Evolutionary conservation across 2,329 filamentous ascomycete species (phyloP).

Genomic region (Nigrograna mackinnonii): DNA sequence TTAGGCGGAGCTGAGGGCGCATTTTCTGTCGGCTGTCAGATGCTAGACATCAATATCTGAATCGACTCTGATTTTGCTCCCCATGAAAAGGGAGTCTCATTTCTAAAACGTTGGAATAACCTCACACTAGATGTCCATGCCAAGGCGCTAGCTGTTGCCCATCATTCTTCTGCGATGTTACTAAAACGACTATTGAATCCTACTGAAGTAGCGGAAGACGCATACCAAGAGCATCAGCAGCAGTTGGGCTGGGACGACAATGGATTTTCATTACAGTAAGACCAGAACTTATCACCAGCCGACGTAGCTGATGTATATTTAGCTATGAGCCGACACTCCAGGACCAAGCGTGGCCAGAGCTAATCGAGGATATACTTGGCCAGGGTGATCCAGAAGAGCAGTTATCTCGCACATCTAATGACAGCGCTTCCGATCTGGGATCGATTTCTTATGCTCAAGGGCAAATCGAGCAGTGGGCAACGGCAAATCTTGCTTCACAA

Average conservation of each 20-base stretch:
- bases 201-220: conserved; percentile 9
- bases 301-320: too few species aligned
- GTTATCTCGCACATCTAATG: neutral
- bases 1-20: too few species aligned
- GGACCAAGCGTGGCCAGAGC: conserved; percentile 16
- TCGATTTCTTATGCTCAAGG: conserved; percentile 11
- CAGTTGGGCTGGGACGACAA: conserved; percentile 10
- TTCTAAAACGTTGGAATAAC: too few species aligned
- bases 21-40: too few species aligned
- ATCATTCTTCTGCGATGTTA: conserved; percentile 11
- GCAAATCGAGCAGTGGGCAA: conserved; percentile 21
- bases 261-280: conserved; percentile 14
- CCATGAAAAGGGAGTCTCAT: too few species aligned
- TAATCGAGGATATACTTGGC: conserved; percentile 12
- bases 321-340: conserved; percentile 14
- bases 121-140: too few species aligned
- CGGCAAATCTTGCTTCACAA: conserved; percentile 5
- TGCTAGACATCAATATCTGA: too few species aligned
- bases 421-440: conserved; percentile 2
- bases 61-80: too few species aligned
- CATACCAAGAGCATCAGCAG: conserved; percentile 5
- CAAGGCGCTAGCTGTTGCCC: conserved; percentile 14
- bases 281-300: too few species aligned
- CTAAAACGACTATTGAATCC: conserved; percentile 28
- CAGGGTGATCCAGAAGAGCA: conserved; percentile 2